Conservation (phyloP, 768 basidiomycete species). For the Coprinellus aureogranulatus region DNA sequence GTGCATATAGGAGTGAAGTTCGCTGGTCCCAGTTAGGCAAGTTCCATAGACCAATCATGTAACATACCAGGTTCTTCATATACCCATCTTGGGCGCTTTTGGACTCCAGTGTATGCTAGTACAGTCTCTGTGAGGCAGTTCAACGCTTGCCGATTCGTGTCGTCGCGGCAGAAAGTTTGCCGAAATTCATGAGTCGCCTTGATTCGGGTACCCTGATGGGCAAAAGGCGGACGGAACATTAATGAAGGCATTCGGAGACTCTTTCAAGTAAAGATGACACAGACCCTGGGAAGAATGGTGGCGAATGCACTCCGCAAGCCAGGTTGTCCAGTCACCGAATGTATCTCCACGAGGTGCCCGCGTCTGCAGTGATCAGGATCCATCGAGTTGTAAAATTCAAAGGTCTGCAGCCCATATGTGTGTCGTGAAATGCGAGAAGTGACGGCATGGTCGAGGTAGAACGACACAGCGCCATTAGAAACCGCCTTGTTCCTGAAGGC, state of each 20-base stretch:
- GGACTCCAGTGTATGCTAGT: conserved; percentile 15
- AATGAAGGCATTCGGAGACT: not conserved
- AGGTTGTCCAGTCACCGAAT: not conserved
- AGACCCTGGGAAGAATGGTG: conserved; percentile 13
- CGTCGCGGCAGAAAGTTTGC: conserved; percentile 11
- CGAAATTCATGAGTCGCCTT: conserved; percentile 17
- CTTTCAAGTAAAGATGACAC: not conserved
- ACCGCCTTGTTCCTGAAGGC: conserved; percentile 42
- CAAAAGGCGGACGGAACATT: not conserved
- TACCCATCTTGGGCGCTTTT: conserved; percentile 5
- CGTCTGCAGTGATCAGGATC: not conserved
- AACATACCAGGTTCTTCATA: conserved; percentile 11
- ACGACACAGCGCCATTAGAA: conserved; percentile 46
- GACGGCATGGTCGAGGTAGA: conserved; percentile 48
- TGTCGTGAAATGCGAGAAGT: conserved; percentile 43
- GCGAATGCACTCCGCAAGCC: conserved; percentile 6
- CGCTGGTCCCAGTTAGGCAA: conserved; percentile 7
- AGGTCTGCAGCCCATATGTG: conserved; percentile 38
- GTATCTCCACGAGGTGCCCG: no score
- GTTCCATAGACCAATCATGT: not conserved
- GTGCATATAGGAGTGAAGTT: conserved; percentile 21
- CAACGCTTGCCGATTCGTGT: conserved; percentile 6
- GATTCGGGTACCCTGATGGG: conserved; percentile 16
- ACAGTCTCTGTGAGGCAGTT: conserved; percentile 2
- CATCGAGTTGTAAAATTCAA: not conserved